These are phyloP conservation scores for Eutypa lata DNA, from an alignment of 2,329 filamentous ascomycete species.

Conservation along the genomic window DNA sequence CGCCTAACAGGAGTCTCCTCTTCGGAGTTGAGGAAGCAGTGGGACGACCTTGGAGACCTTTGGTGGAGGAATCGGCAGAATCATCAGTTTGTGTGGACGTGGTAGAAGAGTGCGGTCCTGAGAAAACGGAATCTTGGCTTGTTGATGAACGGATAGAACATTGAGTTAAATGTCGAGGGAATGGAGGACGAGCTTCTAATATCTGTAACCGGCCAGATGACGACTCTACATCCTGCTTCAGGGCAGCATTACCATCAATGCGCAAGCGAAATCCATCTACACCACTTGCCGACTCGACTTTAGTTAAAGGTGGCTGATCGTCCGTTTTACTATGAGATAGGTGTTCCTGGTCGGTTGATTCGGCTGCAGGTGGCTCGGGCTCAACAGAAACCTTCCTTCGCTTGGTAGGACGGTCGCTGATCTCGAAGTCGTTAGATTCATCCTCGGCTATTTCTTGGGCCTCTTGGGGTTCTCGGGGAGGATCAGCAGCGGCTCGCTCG, in stretches of 20 bases:
- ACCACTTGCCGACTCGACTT: not conserved
- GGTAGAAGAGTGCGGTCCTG: slow-evolving; percentile 16
- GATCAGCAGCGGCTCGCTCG: slow-evolving; percentile 45
- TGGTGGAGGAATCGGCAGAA: slow-evolving; percentile 7
- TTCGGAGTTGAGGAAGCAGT: slow-evolving; percentile 22
- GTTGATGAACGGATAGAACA: slow-evolving; percentile 21
- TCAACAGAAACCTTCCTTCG: slow-evolving; percentile 21
- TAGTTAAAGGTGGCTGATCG: not conserved
- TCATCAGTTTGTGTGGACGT: slow-evolving; percentile 25
- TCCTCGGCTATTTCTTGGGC: slow-evolving; percentile 23
- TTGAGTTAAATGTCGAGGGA: slow-evolving; percentile 20
- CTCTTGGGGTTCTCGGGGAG: not conserved
- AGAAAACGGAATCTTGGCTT: slow-evolving; percentile 22
- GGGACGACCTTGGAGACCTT: slow-evolving; percentile 2
- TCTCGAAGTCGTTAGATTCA: slow-evolving; percentile 20
- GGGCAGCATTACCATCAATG: not conserved
- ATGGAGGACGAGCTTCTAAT: slow-evolving; percentile 14
- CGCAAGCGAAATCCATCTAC: not conserved
- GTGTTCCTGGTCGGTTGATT: slow-evolving; percentile 8
- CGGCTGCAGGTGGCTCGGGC: slow-evolving; percentile 30
- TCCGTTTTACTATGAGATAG: slow-evolving; percentile 1
- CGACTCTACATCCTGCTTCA: slow-evolving; percentile 2
- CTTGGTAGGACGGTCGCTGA: slow-evolving; percentile 25
- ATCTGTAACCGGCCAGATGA: slow-evolving; percentile 9
- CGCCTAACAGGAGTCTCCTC: slow-evolving; percentile 9